Percentiles rank a stretch among this genome's conserved stretches.
These are phyloP conservation scores for Acer negundo DNA, from an alignment of 345 rosid genomes.

Conservation along the genomic window DNA sequence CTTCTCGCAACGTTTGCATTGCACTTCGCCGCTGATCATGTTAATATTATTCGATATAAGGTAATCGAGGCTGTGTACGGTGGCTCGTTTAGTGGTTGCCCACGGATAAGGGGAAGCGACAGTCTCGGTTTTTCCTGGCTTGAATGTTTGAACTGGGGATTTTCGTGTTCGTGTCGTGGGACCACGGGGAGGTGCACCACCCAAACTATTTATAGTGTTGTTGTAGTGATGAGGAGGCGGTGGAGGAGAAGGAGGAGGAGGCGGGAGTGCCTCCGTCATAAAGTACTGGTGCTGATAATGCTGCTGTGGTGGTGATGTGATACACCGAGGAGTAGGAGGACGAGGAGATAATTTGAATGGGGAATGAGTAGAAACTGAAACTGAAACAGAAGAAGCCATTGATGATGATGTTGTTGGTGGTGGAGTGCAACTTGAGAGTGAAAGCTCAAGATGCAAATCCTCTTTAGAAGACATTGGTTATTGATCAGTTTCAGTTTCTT, in stretches of 20 bases:
- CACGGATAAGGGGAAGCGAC: slow-evolving; percentile 29
- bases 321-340: not conserved
- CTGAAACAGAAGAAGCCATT: not conserved
- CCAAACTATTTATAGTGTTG: not conserved
- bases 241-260: not conserved
- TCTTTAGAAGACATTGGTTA: not conserved
- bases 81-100: slow-evolving; percentile 34
- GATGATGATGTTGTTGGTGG: not conserved
- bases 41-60: slow-evolving; percentile 21
- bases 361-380: no score
- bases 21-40: slow-evolving; percentile 28
- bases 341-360: not conserved
- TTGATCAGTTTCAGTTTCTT: no score
- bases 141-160: slow-evolving; percentile 14
- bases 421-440: slow-evolving; percentile 10
- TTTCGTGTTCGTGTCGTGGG: slow-evolving; percentile 13
- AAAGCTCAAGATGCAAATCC: not conserved
- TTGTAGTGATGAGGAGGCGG: not conserved
- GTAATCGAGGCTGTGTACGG: slow-evolving; percentile 24
- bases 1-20: slow-evolving; percentile 32
- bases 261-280: not conserved
- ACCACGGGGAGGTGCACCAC: slow-evolving; percentile 11
- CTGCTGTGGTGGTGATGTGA: not conserved
- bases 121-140: slow-evolving; percentile 24
- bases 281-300: not conserved